Conservation (phyloP, 2,329 filamentous ascomycete genomes). For the Ascochyta pisi region DNA sequence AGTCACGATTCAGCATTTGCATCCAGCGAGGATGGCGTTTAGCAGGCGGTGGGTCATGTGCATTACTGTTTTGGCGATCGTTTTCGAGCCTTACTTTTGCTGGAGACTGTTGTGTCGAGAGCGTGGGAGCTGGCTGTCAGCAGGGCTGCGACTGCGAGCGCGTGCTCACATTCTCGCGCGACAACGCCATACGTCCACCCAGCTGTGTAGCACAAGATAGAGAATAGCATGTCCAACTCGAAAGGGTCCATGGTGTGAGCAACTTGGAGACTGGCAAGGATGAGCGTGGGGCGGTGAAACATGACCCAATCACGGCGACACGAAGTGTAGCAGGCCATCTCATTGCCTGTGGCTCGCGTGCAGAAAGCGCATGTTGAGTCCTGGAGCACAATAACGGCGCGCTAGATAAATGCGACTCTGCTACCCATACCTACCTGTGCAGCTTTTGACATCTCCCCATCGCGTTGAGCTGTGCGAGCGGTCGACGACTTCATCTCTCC, state of each 20-base stretch:
- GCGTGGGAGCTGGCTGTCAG: background rate
- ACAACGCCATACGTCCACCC: background rate
- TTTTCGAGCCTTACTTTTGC: background rate
- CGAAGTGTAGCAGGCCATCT: conserved; percentile 32
- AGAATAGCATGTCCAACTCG: background rate
- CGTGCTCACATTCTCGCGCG: background rate
- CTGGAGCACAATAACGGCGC: conserved; percentile 27
- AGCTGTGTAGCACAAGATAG: conserved; percentile 13
- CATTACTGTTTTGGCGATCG: conserved; percentile 1
- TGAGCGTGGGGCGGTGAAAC: conserved; percentile 29
- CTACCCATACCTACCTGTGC: conserved; percentile 8
- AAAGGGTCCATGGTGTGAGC: conserved; percentile 13
- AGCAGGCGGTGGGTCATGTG: conserved; percentile 17
- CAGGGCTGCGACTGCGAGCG: conserved; percentile 2
- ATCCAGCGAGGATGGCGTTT: conserved; percentile 12
- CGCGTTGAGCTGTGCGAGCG: conserved; percentile 6
- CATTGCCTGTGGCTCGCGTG: conserved; percentile 31
- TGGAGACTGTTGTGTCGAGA: background rate
- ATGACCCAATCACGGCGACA: conserved; percentile 36
- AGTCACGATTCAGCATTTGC: conserved; percentile 19
- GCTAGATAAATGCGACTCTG: conserved; percentile 24
- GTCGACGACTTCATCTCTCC: conserved; percentile 6
- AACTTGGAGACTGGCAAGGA: conserved; percentile 22
- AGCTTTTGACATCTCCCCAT: background rate
- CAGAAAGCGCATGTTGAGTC: conserved; percentile 30